Evolutionary conservation across 331 rosid species (phyloP).

Genomic region (Arachis monticola): DNA sequence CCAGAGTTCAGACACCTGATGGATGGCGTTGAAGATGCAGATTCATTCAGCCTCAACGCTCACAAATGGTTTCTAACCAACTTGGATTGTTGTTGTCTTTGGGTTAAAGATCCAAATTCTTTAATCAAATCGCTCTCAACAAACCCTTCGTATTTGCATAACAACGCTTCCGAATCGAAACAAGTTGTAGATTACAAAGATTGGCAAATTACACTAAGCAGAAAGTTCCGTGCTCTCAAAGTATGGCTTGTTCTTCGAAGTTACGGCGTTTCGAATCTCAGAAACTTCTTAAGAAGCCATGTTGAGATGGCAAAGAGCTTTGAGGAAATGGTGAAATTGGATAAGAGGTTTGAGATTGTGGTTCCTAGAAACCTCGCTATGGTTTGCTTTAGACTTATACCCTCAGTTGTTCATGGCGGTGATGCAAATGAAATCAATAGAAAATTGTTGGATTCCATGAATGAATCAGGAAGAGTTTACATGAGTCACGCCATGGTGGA

Average conservation of each 20-base stretch:
- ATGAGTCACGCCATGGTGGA: constrained; percentile 44
- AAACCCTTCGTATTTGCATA: constrained; percentile 51
- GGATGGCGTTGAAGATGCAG: constrained; percentile 51
- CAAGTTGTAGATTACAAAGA: constrained; percentile 64
- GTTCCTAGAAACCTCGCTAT: constrained; percentile 49
- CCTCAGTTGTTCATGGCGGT: constrained; percentile 4
- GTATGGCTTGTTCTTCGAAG: constrained; percentile 59
- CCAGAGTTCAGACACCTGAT: constrained; percentile 59
- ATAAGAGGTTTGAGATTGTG: constrained; percentile 54
- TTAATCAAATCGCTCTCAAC: constrained; percentile 46
- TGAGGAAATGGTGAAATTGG: constrained; percentile 51
- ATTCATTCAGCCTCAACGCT: constrained; percentile 62
- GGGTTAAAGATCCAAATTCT: constrained; percentile 50
- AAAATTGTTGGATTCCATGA: constrained; percentile 43
- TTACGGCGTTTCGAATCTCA: constrained; percentile 58
- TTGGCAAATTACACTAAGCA: constrained; percentile 63
- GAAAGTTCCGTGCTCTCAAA: constrained; percentile 51
- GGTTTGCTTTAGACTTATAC: constrained; percentile 58
- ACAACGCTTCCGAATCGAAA: constrained; percentile 51
- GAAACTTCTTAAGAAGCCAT: constrained; percentile 49
- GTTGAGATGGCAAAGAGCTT: constrained; percentile 53
- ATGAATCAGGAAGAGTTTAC: constrained; percentile 36
- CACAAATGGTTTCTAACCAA: constrained; percentile 69
- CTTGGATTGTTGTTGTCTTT: constrained; percentile 59
- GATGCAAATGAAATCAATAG: constrained; percentile 35